Evolutionary conservation across 192 early-diverging fungal species (phyloP).

Genomic region (Coemansia sp.): DNA sequence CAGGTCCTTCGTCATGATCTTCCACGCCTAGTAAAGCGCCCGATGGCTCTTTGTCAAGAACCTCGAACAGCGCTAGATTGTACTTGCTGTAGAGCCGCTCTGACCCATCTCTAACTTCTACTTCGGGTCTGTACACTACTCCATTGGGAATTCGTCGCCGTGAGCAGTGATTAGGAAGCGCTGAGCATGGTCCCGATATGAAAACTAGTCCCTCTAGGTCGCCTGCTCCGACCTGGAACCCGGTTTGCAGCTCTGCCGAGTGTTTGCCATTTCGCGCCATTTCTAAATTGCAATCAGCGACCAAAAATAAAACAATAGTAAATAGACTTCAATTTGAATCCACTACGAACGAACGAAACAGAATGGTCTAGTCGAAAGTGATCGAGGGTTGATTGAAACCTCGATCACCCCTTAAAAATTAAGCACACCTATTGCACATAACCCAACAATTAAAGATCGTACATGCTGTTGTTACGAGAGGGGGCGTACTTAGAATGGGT

Average conservation of each 20-base stretch:
- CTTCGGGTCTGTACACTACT: conserved; percentile 30
- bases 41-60: conserved; percentile 9
- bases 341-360: background rate
- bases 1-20: conserved; percentile 20
- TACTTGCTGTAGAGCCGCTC: conserved; percentile 45
- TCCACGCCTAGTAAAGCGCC: background rate
- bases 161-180: conserved; percentile 18
- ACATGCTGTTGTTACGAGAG: no score
- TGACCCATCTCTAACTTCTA: conserved; percentile 33
- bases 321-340: background rate
- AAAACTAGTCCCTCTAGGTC: conserved; percentile 41
- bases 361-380: background rate
- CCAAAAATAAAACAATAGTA: background rate
- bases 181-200: conserved; percentile 27
- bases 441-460: no score
- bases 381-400: background rate
- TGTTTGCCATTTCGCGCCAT: background rate
- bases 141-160: conserved; percentile 13
- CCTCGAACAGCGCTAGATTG: conserved; percentile 41
- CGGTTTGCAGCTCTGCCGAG: background rate
- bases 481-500: no score
- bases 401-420: no score
- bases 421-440: no score
- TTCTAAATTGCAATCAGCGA: background rate
- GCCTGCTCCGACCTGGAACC: conserved; percentile 13